Conservation (phyloP, 495 filamentous ascomycete genomes). For the Polyplosphaeria fusca region DNA sequence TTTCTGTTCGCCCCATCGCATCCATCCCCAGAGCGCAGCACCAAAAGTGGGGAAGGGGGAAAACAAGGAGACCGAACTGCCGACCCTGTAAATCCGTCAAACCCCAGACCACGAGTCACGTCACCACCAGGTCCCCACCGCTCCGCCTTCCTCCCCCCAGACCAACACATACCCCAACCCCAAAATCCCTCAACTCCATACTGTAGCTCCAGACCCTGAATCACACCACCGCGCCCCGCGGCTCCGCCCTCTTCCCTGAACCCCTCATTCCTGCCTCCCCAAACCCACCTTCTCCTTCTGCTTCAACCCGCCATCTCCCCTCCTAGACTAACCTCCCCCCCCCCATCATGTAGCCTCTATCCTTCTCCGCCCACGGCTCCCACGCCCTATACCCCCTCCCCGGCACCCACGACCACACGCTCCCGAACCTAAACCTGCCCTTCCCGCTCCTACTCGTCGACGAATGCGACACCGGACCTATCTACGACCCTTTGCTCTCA, state of each 20-base stretch:
- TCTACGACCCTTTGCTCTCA: conserved; percentile 54
- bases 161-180: not conserved
- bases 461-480: conserved; percentile 21
- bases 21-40: too few species aligned
- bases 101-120: too few species aligned
- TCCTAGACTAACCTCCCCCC: not conserved
- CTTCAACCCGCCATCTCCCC: not conserved
- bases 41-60: too few species aligned
- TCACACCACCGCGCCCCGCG: too few species aligned
- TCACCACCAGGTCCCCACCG: too few species aligned
- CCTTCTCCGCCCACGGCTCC: conserved; percentile 55
- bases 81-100: too few species aligned
- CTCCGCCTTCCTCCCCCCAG: not conserved
- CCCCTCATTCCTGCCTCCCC: too few species aligned
- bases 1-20: too few species aligned
- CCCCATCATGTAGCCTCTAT: conserved; percentile 39
- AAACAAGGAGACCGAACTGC: too few species aligned
- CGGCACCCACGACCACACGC: conserved; percentile 40
- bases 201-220: too few species aligned
- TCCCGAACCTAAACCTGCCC: conserved; percentile 35
- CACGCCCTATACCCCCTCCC: conserved; percentile 58
- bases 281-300: not conserved
- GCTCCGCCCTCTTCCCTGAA: too few species aligned
- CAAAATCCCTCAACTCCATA: too few species aligned
- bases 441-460: conserved; percentile 24